Conservation (phyloP, 805 yeast species). For the Wickerhamomyces xylosicus region DNA sequence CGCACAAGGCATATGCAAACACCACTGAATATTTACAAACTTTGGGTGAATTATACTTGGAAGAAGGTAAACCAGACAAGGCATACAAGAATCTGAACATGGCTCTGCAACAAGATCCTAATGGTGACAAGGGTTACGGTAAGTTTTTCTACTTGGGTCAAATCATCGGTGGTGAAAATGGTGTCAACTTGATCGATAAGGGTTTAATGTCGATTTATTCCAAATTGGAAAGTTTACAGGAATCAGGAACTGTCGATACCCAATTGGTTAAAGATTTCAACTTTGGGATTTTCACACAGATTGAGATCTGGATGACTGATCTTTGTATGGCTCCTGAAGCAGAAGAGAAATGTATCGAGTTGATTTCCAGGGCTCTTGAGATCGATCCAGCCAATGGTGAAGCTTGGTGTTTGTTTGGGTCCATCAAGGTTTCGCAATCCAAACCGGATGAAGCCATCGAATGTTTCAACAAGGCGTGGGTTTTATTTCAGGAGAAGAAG, state of each 20-base stretch:
- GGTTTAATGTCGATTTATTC: slow-evolving; percentile 49
- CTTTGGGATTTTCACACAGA: slow-evolving; percentile 72
- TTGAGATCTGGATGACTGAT: slow-evolving; percentile 98
- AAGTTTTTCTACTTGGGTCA: slow-evolving; percentile 89
- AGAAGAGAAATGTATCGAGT: slow-evolving; percentile 64
- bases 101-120: slow-evolving; percentile 62
- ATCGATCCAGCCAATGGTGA: slow-evolving; percentile 55
- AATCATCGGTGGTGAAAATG: slow-evolving; percentile 74
- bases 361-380: slow-evolving; percentile 54
- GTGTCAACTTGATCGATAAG: slow-evolving; percentile 46
- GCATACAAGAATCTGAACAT: slow-evolving; percentile 55
- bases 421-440: slow-evolving; percentile 85
- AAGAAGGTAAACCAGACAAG: slow-evolving; percentile 65
- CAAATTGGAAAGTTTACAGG: slow-evolving; percentile 18
- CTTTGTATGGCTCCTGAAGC: slow-evolving; percentile 91
- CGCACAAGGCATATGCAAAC: slow-evolving; percentile 23
- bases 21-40: slow-evolving; percentile 39
- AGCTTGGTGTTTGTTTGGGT: slow-evolving; percentile 71
- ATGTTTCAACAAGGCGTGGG: slow-evolving; percentile 67
- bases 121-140: slow-evolving; percentile 58
- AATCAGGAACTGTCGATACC: slow-evolving; percentile 11
- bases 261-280: slow-evolving; percentile 49
- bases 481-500: slow-evolving; percentile 45
- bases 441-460: slow-evolving; percentile 58
- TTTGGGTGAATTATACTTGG: slow-evolving; percentile 72